phyloP scores from a whole-genome alignment of 768 basidiomycete genomes.

The Myochromella boudieri region DNA sequence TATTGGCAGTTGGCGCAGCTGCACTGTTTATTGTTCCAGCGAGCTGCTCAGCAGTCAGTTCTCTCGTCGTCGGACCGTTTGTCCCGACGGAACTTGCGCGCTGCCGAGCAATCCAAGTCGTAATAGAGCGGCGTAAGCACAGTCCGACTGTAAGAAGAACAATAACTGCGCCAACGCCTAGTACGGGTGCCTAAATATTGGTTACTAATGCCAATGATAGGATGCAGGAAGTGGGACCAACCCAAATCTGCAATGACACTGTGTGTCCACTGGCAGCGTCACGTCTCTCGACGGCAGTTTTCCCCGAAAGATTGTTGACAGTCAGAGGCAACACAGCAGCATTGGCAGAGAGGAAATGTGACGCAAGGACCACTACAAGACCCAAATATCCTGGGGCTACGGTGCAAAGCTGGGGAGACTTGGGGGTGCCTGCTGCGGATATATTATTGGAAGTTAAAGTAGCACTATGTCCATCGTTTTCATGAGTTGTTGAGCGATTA shows the following conservation, averaged over 20 bases:
- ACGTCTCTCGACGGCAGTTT: background rate
- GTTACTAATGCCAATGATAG: background rate
- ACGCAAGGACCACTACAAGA: slow-evolving; percentile 5
- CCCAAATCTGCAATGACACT: slow-evolving; percentile 14
- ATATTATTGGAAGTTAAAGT: background rate
- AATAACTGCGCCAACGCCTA: slow-evolving; percentile 8
- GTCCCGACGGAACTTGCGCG: background rate
- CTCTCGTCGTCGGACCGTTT: slow-evolving; percentile 19
- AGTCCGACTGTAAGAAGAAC: background rate
- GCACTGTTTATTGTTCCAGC: slow-evolving; percentile 42
- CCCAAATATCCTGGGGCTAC: too few species aligned
- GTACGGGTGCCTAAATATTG: slow-evolving; percentile 20
- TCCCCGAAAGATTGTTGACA: background rate
- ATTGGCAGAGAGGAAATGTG: slow-evolving; percentile 3
- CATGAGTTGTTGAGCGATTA: slow-evolving; percentile 4
- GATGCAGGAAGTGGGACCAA: slow-evolving; percentile 3
- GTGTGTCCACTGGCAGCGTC: background rate
- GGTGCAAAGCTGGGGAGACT: too few species aligned
- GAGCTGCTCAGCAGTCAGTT: slow-evolving; percentile 59
- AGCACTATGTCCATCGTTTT: slow-evolving; percentile 1
- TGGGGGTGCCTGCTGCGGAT: too few species aligned
- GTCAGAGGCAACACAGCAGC: slow-evolving; percentile 16
- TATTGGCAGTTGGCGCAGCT: slow-evolving; percentile 18
- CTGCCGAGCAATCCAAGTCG: slow-evolving; percentile 1
- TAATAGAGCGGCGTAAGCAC: slow-evolving; percentile 2